Evolutionary conservation across 1,284 basidiomycete genomes (phyloP).

Genomic region (Ustilago hordei): DNA sequence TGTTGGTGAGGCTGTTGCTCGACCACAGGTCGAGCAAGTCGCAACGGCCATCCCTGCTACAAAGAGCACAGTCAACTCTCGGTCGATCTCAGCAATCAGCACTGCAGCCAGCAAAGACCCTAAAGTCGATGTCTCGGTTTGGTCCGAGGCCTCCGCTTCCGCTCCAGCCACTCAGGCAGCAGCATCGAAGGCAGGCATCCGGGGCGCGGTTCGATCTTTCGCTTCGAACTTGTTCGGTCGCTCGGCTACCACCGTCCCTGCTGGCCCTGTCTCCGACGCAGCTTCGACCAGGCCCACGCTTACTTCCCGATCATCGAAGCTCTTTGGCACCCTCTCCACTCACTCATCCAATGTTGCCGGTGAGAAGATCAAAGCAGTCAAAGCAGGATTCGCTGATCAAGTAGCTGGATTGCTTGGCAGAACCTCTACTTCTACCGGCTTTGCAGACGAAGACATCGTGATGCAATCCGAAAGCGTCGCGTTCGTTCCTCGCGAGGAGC

Average conservation of each 20-base stretch:
- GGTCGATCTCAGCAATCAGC: conserved; percentile 39
- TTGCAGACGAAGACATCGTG: conserved; percentile 1
- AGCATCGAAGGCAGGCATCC: conserved; percentile 9
- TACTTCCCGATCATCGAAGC: conserved; percentile 25
- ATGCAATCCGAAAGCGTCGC: conserved; percentile 14
- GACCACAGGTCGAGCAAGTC: conserved; percentile 5
- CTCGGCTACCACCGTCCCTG: neutral
- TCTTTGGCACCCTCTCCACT: conserved; percentile 18
- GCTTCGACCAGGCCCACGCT: neutral
- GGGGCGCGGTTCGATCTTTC: conserved; percentile 36
- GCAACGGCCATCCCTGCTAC: neutral
- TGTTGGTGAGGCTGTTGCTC: conserved; percentile 25
- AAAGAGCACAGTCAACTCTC: neutral
- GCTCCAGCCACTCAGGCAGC: neutral
- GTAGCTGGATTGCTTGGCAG: conserved; percentile 21
- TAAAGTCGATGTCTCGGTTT: conserved; percentile 26
- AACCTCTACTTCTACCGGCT: neutral
- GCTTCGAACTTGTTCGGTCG: conserved; percentile 37
- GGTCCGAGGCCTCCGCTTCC: conserved; percentile 10
- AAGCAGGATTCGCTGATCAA: conserved; percentile 29
- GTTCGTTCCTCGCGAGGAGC: neutral
- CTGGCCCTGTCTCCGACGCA: conserved; percentile 3
- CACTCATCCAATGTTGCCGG: neutral
- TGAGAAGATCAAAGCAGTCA: conserved; percentile 24
- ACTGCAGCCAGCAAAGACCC: conserved; percentile 5